phyloP scores from a whole-genome alignment of 345 rosid genomes.

The Nephelium lappaceum region DNA sequence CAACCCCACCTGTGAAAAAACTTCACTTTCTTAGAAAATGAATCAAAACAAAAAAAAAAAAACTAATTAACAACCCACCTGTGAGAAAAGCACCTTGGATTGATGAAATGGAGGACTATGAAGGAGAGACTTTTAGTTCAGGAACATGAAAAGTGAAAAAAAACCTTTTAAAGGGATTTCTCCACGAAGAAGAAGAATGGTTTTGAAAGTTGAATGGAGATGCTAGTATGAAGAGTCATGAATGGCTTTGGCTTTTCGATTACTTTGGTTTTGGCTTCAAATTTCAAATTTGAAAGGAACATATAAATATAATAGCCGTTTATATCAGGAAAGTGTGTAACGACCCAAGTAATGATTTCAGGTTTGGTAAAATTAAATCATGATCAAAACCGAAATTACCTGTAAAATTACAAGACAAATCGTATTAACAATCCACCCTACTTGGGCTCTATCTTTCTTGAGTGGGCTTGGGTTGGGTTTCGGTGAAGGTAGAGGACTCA shows the following conservation, averaged over 20 bases:
- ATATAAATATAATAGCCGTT: not conserved
- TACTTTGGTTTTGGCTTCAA: constrained; percentile 18
- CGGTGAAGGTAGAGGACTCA: no score
- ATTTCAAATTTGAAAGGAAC: constrained; percentile 25
- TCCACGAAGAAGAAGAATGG: not conserved
- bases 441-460: no score
- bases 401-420: no score
- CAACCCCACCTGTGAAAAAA: constrained; percentile 18
- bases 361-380: no score
- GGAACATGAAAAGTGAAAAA: no score
- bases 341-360: not conserved
- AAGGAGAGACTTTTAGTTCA: not conserved
- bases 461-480: no score
- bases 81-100: no score
- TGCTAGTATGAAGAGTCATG: not conserved
- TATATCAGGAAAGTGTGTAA: not conserved
- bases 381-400: no score
- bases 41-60: not conserved
- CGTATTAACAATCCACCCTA: no score
- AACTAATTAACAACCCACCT: not conserved
- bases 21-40: not conserved
- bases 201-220: not conserved
- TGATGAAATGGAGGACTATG: no score
- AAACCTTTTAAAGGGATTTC: not conserved
- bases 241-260: not conserved